Evolutionary conservation across 2,329 filamentous ascomycete species (phyloP).

Genomic region (Daldinia sp.): DNA sequence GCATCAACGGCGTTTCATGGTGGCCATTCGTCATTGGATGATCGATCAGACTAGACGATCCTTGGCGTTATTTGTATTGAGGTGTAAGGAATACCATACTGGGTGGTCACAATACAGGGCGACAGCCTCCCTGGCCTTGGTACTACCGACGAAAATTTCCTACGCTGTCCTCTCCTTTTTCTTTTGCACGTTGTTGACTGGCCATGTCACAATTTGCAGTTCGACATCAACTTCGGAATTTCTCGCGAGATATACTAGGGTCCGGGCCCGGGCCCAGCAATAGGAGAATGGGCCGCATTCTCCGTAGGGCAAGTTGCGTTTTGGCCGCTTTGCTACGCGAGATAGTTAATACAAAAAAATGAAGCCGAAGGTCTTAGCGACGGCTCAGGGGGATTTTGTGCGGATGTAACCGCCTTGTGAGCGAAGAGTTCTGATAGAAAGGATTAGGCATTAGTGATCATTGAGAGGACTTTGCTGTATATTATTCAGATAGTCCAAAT

Average conservation of each 20-base stretch:
- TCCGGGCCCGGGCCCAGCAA: constrained; percentile 35
- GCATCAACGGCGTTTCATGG: constrained; percentile 54
- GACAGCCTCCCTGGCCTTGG: constrained; percentile 39
- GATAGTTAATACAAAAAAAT: constrained; percentile 47
- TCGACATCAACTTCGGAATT: constrained; percentile 43
- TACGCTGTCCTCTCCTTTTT: constrained; percentile 51
- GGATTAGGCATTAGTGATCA: constrained; percentile 46
- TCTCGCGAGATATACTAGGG: constrained; percentile 46
- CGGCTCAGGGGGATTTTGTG: constrained; percentile 37
- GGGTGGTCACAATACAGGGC: constrained; percentile 42
- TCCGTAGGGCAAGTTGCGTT: constrained; percentile 33
- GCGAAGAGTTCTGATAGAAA: constrained; percentile 46
- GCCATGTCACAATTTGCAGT: constrained; percentile 35
- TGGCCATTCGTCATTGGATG: constrained; percentile 51
- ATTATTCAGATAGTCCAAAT: constrained; percentile 53
- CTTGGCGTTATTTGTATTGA: constrained; percentile 52
- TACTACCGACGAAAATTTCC: constrained; percentile 40
- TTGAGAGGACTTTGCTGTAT: constrained; percentile 51
- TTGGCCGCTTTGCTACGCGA: constrained; percentile 43
- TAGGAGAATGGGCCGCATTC: constrained; percentile 27
- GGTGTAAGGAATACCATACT: constrained; percentile 48
- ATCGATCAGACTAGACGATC: constrained; percentile 50
- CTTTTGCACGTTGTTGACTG: constrained; percentile 35
- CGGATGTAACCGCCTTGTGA: constrained; percentile 43
- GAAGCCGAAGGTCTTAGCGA: constrained; percentile 40